A percentile compares a stretch with the other conserved stretches of the same genome.
phyloP scores from a whole-genome alignment of 805 yeast genomes.

The Kuraishia ogatae region DNA sequence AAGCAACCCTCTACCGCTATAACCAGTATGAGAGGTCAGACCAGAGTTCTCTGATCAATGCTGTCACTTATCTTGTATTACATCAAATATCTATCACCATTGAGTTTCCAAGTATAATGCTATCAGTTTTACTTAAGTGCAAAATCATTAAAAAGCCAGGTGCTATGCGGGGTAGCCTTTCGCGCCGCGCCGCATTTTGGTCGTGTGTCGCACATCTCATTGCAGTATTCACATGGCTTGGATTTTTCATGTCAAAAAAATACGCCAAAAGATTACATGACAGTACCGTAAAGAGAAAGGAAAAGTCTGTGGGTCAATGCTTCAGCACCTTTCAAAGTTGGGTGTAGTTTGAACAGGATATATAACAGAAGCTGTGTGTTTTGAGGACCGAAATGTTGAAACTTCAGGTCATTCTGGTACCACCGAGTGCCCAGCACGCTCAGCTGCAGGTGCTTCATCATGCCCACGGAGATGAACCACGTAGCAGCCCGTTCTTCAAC shows the following conservation, averaged over 20 bases:
- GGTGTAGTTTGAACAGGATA: background rate
- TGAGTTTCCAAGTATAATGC: too few species aligned
- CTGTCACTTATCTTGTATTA: background rate
- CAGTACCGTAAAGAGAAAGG: too few species aligned
- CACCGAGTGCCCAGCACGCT: slow-evolving; percentile 13
- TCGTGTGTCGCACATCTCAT: background rate
- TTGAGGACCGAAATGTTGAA: slow-evolving; percentile 12
- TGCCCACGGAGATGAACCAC: background rate
- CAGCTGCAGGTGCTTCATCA: background rate
- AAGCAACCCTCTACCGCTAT: background rate
- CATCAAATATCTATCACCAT: too few species aligned
- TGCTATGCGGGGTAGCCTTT: too few species aligned
- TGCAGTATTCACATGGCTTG: background rate
- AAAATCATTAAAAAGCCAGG: too few species aligned
- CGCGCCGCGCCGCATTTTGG: background rate
- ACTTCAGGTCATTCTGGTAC: slow-evolving; percentile 17
- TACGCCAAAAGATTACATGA: background rate
- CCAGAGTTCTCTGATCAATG: too few species aligned
- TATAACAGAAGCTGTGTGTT: background rate
- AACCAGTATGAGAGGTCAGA: too few species aligned
- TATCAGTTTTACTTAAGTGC: too few species aligned
- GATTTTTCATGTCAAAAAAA: background rate
- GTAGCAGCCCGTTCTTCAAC: background rate
- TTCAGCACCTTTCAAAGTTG: background rate
- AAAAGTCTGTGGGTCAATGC: background rate